phyloP scores from a whole-genome alignment of 1,284 basidiomycete genomes.

The Farysia itapuensis region DNA sequence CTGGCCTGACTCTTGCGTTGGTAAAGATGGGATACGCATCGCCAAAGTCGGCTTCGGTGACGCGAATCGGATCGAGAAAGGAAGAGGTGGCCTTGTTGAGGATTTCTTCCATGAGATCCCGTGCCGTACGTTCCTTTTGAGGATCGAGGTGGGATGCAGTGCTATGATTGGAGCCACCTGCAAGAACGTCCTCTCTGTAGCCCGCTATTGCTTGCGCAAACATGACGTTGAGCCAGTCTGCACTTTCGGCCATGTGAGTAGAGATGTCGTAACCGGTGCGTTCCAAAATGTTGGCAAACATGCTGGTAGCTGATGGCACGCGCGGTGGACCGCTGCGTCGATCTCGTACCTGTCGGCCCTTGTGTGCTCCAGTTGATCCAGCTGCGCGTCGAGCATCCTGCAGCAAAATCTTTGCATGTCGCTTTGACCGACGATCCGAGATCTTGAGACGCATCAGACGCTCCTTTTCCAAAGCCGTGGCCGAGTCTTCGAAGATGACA shows the following conservation, averaged over 20 bases:
- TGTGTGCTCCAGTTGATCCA: neutral
- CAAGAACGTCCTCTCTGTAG: conserved; percentile 60
- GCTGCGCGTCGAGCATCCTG: conserved; percentile 10
- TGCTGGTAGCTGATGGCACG: neutral
- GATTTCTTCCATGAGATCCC: conserved; percentile 51
- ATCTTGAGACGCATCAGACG: conserved; percentile 38
- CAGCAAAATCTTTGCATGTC: conserved; percentile 25
- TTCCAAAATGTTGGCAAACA: conserved; percentile 58
- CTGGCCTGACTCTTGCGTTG: conserved; percentile 65
- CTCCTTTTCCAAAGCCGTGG: conserved; percentile 32
- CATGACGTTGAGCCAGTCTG: conserved; percentile 67
- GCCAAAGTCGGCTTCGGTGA: conserved; percentile 65
- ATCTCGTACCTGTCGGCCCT: neutral
- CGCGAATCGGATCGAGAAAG: conserved; percentile 63
- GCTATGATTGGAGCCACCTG: conserved; percentile 50
- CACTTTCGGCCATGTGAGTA: conserved; percentile 64
- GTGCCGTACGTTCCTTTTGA: conserved; percentile 31
- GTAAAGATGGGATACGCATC: conserved; percentile 64
- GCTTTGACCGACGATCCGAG: conserved; percentile 27
- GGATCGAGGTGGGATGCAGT: conserved; percentile 5
- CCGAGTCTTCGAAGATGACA: conserved; percentile 64
- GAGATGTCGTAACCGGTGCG: conserved; percentile 65
- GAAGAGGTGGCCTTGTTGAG: conserved; percentile 40
- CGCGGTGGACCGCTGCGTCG: neutral
- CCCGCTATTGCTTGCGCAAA: conserved; percentile 63